phyloP scores from a whole-genome alignment of 345 rosid genomes.

The Dimocarpus longan region DNA sequence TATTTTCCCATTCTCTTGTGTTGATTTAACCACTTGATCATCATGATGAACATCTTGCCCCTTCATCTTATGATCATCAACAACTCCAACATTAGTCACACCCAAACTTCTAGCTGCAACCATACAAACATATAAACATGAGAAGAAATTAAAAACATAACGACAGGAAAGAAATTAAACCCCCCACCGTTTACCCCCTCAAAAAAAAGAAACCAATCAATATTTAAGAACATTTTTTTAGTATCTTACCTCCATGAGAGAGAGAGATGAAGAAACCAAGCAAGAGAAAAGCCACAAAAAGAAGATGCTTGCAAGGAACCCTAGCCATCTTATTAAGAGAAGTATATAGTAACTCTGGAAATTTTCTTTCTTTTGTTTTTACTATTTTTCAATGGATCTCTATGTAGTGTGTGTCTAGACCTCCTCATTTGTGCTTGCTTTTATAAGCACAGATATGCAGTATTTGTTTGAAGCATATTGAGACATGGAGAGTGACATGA shows the following conservation, averaged over 20 bases:
- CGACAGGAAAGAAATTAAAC: not conserved
- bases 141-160: not conserved
- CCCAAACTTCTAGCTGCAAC: slow-evolving; percentile 50
- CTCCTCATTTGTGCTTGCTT: slow-evolving; percentile 17
- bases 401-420: not conserved
- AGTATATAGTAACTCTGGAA: not conserved
- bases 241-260: slow-evolving; percentile 34
- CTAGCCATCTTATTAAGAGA: slow-evolving; percentile 30
- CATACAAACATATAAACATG: not conserved
- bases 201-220: not conserved
- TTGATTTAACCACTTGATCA: not conserved
- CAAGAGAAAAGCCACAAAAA: slow-evolving; percentile 41
- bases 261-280: slow-evolving; percentile 47
- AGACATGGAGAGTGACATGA: slow-evolving; percentile 31
- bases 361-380: no score
- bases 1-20: slow-evolving; percentile 22
- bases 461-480: slow-evolving; percentile 6
- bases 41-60: not conserved
- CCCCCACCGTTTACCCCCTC: no score
- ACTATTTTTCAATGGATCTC: no score
- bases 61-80: slow-evolving; percentile 7
- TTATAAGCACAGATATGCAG: slow-evolving; percentile 26
- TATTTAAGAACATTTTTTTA: not conserved
- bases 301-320: slow-evolving; percentile 37
- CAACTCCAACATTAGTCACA: slow-evolving; percentile 15